Base-by-base conservation (phyloP, 1,284 basidiomycete genomes). In the Pisolithus thermaeus region DNA sequence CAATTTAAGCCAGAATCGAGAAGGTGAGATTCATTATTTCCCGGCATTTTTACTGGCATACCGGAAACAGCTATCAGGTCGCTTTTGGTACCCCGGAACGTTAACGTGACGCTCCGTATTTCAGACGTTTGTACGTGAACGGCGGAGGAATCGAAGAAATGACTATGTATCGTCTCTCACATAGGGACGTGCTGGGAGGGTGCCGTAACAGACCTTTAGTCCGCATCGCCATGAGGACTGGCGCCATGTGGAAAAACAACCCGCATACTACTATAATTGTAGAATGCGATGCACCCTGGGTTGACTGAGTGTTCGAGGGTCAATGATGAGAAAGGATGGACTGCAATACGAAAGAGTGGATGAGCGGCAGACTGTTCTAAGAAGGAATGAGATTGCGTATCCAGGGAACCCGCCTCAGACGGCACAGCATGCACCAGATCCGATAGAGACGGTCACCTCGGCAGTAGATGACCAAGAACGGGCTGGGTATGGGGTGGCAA, bases 11-110 rank as follows among this genome's bases (percentile, higher is more conserved):
- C 14, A 14, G 25, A 39, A 30, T 40, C 38, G 25, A 27, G 18
- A 47, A 49, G 20, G 27, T 44, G 20, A 25, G 53, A 62, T 50
- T 65, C 67, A 67, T 68, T 67, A 68, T 46, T 63, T 53, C 55
- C 62, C 51, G n/a, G 38, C 14, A 11, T 39, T 47, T 49, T 62
- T 55, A 53, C 66, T 66, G 66, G 49, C 50, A 54, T 22, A 45
- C 37, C 64, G 66, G 65, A 57, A 58, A 39, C 27, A 55, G 64
- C 36, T 1, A 61, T 45, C 14, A 32, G 27, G 43, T 51, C 51
- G 49, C 57, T 57, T 57, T 49, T 52, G 23, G n/a, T 25, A 1
- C 42, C 27, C 27, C n/a, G n/a, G 23, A 43, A 28, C 14, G 23
- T 39, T 43, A 16, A 43, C 27, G 23, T 30, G 12, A 28, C 16